Conservation (phyloP, 768 basidiomycete species). For the Pholiota molesta region DNA sequence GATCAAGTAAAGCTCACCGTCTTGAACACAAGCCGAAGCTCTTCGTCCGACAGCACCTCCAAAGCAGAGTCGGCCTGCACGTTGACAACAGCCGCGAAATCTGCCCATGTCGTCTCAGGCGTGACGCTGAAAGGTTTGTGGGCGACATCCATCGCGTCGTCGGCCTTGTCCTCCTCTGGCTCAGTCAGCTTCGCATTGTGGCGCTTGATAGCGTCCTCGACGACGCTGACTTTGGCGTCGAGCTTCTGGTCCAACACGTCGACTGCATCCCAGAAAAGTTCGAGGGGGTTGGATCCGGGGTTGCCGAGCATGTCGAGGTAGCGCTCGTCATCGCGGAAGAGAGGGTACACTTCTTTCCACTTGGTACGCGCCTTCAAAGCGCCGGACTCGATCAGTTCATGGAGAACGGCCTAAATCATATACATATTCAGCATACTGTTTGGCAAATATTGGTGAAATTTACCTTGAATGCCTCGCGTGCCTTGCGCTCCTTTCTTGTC, state of each 20-base stretch:
- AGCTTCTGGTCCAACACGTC: conserved; percentile 87
- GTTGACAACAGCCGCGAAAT: conserved; percentile 61
- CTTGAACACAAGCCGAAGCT: conserved; percentile 59
- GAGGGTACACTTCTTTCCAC: conserved; percentile 89
- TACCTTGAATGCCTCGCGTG: conserved; percentile 90
- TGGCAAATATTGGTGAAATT: conserved; percentile 15
- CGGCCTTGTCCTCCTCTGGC: conserved; percentile 26
- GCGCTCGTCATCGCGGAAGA: conserved; percentile 75
- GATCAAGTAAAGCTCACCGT: conserved; percentile 50
- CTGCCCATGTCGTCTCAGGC: conserved; percentile 66
- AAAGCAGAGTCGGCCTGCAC: conserved; percentile 56
- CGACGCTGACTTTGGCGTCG: conserved; percentile 73
- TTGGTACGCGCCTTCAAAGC: conserved; percentile 81
- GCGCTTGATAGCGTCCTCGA: conserved; percentile 62
- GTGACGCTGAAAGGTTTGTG: conserved; percentile 42
- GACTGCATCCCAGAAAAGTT: conserved; percentile 94
- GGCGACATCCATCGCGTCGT: conserved; percentile 29
- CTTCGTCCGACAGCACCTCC: conserved; percentile 48
- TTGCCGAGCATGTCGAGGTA: conserved; percentile 90
- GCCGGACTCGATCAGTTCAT: conserved; percentile 64
- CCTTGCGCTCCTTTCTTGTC: conserved; percentile 83
- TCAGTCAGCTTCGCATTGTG: conserved; percentile 42
- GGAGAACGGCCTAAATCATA: conserved; percentile 62
- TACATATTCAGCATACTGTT: not conserved
- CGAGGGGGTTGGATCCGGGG: conserved; percentile 92